Percentiles rank a stretch among this genome's conserved stretches.
Evolutionary conservation across 1,284 basidiomycete species (phyloP).

Genomic region (Grifola frondosa): DNA sequence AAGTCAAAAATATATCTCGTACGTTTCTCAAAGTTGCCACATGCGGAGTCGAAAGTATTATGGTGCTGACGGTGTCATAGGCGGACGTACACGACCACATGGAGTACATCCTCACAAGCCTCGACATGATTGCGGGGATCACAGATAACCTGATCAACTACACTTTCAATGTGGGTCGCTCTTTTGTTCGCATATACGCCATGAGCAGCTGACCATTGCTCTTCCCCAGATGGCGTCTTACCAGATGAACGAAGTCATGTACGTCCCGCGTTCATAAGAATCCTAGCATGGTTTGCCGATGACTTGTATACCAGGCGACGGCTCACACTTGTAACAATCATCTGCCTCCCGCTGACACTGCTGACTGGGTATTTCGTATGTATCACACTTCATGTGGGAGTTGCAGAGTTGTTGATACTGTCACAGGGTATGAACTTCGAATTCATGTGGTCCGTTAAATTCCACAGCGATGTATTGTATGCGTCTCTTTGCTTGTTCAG

Average conservation of each 20-base stretch:
- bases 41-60: background rate
- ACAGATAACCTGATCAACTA: slow-evolving; percentile 71
- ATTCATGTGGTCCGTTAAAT: slow-evolving; percentile 47
- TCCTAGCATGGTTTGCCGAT: background rate
- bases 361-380: slow-evolving; percentile 72
- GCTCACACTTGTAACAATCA: slow-evolving; percentile 64
- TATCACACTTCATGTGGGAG: slow-evolving; percentile 10
- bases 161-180: slow-evolving; percentile 53
- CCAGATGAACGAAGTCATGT: slow-evolving; percentile 73
- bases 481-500: slow-evolving; percentile 19
- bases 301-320: slow-evolving; percentile 39
- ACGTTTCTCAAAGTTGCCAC: slow-evolving; percentile 15
- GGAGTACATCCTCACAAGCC: slow-evolving; percentile 61
- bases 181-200: slow-evolving; percentile 1
- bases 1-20: slow-evolving; percentile 70
- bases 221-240: slow-evolving; percentile 57
- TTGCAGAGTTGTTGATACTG: slow-evolving; percentile 2
- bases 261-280: too few species aligned
- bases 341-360: slow-evolving; percentile 68
- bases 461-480: slow-evolving; percentile 53
- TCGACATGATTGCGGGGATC: slow-evolving; percentile 68
- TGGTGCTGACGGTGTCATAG: slow-evolving; percentile 30
- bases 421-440: slow-evolving; percentile 69
- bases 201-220: background rate
- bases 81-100: slow-evolving; percentile 72